A percentile compares a stretch with the other conserved stretches of the same genome.
phyloP scores from a whole-genome alignment of 2,329 filamentous ascomycete genomes.

The Amauroascus niger region DNA sequence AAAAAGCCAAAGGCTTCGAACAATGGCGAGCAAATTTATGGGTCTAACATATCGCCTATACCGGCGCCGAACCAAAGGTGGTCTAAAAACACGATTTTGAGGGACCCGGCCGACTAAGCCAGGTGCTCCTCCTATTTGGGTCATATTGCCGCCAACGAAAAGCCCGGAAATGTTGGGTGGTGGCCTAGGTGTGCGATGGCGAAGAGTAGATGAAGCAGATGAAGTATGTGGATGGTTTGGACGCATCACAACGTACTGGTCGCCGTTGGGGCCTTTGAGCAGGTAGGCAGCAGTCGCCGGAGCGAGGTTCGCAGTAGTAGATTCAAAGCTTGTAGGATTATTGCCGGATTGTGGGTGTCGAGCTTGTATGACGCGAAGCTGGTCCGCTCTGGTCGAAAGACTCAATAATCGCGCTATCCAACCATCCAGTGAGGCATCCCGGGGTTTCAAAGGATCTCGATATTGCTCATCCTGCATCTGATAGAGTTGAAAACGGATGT shows the following conservation, averaged over 20 bases:
- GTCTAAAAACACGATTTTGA: slow-evolving; percentile 6
- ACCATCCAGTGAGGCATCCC: slow-evolving; percentile 23
- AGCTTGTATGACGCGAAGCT: slow-evolving; percentile 24
- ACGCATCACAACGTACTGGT: slow-evolving; percentile 6
- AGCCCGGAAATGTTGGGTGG: not conserved
- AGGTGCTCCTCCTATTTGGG: not conserved
- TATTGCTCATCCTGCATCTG: slow-evolving; percentile 28
- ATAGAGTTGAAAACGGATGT: slow-evolving; percentile 25
- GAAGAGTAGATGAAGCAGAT: not conserved
- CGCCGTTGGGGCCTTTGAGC: slow-evolving; percentile 10
- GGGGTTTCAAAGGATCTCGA: slow-evolving; percentile 19
- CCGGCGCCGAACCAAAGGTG: slow-evolving; percentile 6
- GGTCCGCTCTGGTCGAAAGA: slow-evolving; percentile 26
- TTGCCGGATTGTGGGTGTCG: not conserved
- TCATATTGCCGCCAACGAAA: not conserved
- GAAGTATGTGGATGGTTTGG: not conserved
- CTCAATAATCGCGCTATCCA: slow-evolving; percentile 26
- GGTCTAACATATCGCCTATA: slow-evolving; percentile 6
- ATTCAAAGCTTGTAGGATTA: not conserved
- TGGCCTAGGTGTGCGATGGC: not conserved
- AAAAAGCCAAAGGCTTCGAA: slow-evolving; percentile 47
- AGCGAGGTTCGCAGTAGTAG: not conserved
- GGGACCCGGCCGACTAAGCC: not conserved
- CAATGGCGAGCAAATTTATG: slow-evolving; percentile 8
- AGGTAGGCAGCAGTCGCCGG: slow-evolving; percentile 18